Evolutionary conservation across 148 eudicot species (phyloP).

Genomic region (Tetragonia tetragonoides): DNA sequence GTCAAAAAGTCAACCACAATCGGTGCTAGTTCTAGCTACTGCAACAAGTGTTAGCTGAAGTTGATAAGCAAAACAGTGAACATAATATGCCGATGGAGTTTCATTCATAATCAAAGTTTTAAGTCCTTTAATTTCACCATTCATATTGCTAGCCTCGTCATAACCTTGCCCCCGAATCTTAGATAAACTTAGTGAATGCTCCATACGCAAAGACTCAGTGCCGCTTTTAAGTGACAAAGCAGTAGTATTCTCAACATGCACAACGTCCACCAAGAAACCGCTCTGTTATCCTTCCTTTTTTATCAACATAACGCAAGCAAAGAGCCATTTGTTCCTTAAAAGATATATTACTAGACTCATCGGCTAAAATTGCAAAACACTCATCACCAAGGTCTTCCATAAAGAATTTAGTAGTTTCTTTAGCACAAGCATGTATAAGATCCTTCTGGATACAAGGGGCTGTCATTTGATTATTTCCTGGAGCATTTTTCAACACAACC

Average conservation of each 20-base stretch:
- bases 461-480: neutral
- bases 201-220: neutral
- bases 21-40: neutral
- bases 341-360: neutral
- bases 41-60: neutral
- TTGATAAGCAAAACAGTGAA: too few relatives aligned
- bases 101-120: neutral
- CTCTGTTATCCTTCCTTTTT: neutral
- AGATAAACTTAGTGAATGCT: neutral
- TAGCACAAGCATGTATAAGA: neutral
- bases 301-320: neutral
- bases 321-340: neutral
- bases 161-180: neutral
- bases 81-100: neutral
- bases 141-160: conserved; percentile 13
- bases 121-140: neutral
- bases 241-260: neutral
- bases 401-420: neutral
- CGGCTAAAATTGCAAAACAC: too few relatives aligned
- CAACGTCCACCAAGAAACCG: conserved; percentile 10
- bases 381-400: too few relatives aligned
- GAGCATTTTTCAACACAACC: neutral
- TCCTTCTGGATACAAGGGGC: neutral
- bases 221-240: neutral
- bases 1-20: neutral